These are phyloP conservation scores for Cucurbitaria berberidis DNA, from an alignment of 2,329 filamentous ascomycete genomes.

Conservation along the genomic window DNA sequence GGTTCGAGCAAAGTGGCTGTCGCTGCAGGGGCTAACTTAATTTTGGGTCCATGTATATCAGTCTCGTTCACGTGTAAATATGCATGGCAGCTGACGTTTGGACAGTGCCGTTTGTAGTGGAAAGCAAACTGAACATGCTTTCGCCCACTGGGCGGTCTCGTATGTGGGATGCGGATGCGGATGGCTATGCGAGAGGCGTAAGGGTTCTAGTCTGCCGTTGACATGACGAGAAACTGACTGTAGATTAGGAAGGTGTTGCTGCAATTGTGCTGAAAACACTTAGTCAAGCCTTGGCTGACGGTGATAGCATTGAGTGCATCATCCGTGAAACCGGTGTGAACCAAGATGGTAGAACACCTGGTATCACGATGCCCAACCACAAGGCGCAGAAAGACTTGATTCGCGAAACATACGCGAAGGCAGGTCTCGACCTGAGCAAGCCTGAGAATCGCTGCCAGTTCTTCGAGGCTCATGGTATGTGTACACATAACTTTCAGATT, in stretches of 20 bases:
- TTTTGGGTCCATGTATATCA: slow-evolving; percentile 1
- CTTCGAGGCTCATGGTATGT: slow-evolving; percentile 27
- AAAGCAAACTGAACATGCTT: slow-evolving; percentile 32
- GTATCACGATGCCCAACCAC: slow-evolving; percentile 49
- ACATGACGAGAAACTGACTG: no score
- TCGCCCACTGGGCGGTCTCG: slow-evolving; percentile 24
- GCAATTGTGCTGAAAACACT: slow-evolving; percentile 66
- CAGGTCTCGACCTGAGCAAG: slow-evolving; percentile 39
- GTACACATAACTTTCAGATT: no score
- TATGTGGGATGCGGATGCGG: slow-evolving; percentile 49
- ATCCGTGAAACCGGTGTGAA: slow-evolving; percentile 50
- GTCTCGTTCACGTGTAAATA: no score
- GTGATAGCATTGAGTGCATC: slow-evolving; percentile 56
- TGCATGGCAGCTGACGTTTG: no score
- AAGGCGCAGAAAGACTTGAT: no score
- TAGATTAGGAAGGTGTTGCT: no score
- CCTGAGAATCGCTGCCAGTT: slow-evolving; percentile 19
- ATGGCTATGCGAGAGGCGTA: slow-evolving; percentile 67
- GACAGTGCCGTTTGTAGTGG: slow-evolving; percentile 14
- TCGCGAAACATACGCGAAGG: slow-evolving; percentile 42
- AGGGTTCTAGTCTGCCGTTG: slow-evolving; percentile 49
- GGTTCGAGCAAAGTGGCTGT: slow-evolving; percentile 19
- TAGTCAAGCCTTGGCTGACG: slow-evolving; percentile 60
- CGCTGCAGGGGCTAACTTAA: slow-evolving; percentile 7
- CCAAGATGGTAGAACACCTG: slow-evolving; percentile 58